Percentiles rank a stretch among this genome's conserved stretches.
phyloP scores from a whole-genome alignment of 306 rosid genomes.

The Carpinus fangiana region DNA sequence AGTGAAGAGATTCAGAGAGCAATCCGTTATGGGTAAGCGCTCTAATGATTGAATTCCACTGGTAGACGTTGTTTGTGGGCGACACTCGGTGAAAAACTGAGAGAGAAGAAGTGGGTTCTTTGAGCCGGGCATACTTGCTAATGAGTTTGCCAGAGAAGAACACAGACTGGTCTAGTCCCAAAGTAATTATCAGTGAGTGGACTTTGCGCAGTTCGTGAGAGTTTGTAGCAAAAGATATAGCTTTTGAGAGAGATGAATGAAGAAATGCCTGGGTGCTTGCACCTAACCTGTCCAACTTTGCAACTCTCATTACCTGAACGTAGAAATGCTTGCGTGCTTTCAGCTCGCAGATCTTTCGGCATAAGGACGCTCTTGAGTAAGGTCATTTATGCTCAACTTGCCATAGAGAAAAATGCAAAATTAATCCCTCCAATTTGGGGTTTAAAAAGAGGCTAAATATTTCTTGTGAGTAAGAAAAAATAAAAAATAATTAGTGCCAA shows the following conservation, averaged over 20 bases:
- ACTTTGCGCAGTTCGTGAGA: conserved; percentile 19
- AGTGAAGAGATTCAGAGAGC: conserved; percentile 26
- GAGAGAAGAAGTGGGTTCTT: conserved; percentile 34
- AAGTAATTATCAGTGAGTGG: conserved; percentile 25
- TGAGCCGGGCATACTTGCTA: conserved; percentile 31
- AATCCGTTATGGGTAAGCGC: conserved; percentile 31
- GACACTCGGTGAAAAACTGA: conserved; percentile 27
- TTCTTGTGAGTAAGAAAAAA: too few relatives aligned
- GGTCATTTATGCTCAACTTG: too few relatives aligned
- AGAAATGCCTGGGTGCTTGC: conserved; percentile 2
- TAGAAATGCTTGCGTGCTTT: neutral
- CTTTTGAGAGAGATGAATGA: conserved; percentile 15
- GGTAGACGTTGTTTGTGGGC: conserved; percentile 29
- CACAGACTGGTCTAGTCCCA: conserved; percentile 23
- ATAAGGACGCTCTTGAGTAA: too few relatives aligned
- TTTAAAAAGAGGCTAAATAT: too few relatives aligned
- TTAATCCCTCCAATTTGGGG: too few relatives aligned
- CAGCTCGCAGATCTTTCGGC: too few relatives aligned
- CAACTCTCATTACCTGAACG: conserved; percentile 15
- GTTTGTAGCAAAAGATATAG: conserved; percentile 27
- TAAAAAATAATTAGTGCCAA: too few relatives aligned
- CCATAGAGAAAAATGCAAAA: too few relatives aligned
- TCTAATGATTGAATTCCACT: conserved; percentile 40
- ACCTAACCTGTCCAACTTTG: neutral
- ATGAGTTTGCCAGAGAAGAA: conserved; percentile 40